Base-by-base conservation (phyloP, 306 rosid genomes). In the Casuarina cunninghamiana region DNA sequence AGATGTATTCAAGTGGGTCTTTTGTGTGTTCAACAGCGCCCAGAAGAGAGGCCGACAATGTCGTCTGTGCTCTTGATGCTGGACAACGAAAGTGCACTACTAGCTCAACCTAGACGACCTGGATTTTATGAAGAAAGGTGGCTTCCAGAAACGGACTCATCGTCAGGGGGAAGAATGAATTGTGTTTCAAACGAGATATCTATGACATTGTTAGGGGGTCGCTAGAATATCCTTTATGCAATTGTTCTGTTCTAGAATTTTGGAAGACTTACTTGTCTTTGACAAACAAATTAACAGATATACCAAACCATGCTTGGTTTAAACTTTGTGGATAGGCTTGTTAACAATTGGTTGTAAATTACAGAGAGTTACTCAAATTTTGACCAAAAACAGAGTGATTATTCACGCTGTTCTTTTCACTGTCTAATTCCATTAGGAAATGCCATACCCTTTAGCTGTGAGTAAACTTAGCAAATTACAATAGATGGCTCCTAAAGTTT, bases 41-140 rank as follows among this genome's bases (percentile, higher is more conserved):
- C 88, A 15, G 90, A 87, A 72, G 88, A 89, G 17, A 83, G 93
- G 75, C 93, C 90, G 73, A 84, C 86, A 71, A 86, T 84, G 89
- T 55, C 93, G 61, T 61, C 67, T 32, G 90, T 83, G 69, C 48
- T 86, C 49, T 71, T 86, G 80, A 86, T 86, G 84, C 65, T 86
- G 78, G 83, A 79, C 61, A 78, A 66, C 79, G 84, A 87, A 60
- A 81, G 32, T 66, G 83, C 58, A 8, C 42, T 72, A 46, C 69
- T 83, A 21, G 82, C 84, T 0, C 78, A 87, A 71, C 90, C 88
- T 37, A 79, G 69, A 67, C 81, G 77, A 46, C 88, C 88, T 19
- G 88, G 88, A 60, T 61, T 85, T 48, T 82, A 82, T 79, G 75
- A 86, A 0, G 88, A 85, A 26, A 82, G 88, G 48, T 55, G 62